Evolutionary conservation across 1,139 yeast species (phyloP), one percentile per base, ranked within the genome.

Genomic region (Taphrina communis): DNA sequence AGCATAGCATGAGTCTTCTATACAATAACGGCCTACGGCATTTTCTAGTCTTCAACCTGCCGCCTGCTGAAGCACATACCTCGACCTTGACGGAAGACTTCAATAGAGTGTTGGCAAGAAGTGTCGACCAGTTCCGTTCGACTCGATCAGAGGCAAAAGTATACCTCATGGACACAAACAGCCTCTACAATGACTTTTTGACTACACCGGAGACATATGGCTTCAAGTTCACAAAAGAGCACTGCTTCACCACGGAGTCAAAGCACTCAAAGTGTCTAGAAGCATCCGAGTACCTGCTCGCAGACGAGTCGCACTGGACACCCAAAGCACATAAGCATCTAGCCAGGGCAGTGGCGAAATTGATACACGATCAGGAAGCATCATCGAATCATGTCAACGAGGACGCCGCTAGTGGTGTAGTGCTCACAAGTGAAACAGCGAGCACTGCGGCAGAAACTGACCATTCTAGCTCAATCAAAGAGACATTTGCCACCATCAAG

Each of bases 11-110:
- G 50, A 39, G 8, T 14, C n/a, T n/a, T 8, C 50, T 56, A 2
- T 56, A 56, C 36, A 17, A 19, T 12, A 35, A 17, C 38, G 60
- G 60, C 6, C 36, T 56, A 3, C 50, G 50, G 38, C 60, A 56
- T 3, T 56, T 56, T 25, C 38, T 56, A n/a, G 21, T 56, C 46
- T 41, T 39, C 50, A 56, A 56, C 17, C 12, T 56, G 36, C 50
- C 60, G 6, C 17, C 25, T 1, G 7, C 9, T 17, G 19, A 6
- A 11, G 44, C 50, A 35, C 8, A 41, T n/a, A 35, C 35, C n/a
- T 41, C 50, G 36, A 12, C 25, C n/a, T n/a, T 56, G 50, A 21
- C 21, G 11, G 36, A 38, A 9, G 46, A 56, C 38, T 56, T 48
- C 50, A 56, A 56, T n/a, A 9, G 38, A n/a, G 8, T 17, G 17